A percentile compares a stretch with the other conserved stretches of the same genome.
These are phyloP conservation scores for Clavispora carvajalis DNA, from an alignment of 805 yeast species.

Conservation along the genomic window DNA sequence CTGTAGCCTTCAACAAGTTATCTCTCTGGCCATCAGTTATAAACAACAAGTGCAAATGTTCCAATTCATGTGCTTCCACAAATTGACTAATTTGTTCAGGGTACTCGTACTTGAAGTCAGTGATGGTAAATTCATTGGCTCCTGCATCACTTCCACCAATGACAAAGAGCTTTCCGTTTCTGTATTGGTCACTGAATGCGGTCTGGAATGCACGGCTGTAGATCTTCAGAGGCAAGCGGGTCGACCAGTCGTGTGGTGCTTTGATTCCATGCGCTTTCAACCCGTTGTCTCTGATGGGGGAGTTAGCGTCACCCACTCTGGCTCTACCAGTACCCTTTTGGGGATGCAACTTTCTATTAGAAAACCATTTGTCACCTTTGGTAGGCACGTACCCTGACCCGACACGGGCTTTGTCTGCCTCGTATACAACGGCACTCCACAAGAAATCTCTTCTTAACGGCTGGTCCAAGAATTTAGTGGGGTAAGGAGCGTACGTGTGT, in stretches of 20 bases:
- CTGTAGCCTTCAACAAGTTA: conserved; percentile 59
- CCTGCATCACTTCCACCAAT: conserved; percentile 48
- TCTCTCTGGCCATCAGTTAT: conserved; percentile 56
- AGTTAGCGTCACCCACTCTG: conserved; percentile 92
- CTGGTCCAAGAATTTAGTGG: conserved; percentile 58
- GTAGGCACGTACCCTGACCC: conserved; percentile 86
- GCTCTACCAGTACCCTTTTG: conserved; percentile 97
- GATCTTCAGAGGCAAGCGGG: conserved; percentile 66
- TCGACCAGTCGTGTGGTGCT: conserved; percentile 86
- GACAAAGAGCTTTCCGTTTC: conserved; percentile 64
- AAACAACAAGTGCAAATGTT: conserved; percentile 56
- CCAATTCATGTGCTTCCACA: conserved; percentile 43
- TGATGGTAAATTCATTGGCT: conserved; percentile 15
- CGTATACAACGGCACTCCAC: conserved; percentile 92
- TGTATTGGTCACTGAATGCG: conserved; percentile 78
- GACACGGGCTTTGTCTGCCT: conserved; percentile 82
- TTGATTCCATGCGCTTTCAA: conserved; percentile 83
- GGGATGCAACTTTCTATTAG: conserved; percentile 73
- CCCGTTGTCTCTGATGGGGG: conserved; percentile 88
- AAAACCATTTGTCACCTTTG: conserved; percentile 79
- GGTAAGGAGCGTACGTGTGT: conserved; percentile 66
- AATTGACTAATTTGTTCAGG: conserved; percentile 46
- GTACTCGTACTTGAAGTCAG: conserved; percentile 38
- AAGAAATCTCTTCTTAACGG: conserved; percentile 87
- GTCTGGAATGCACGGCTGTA: conserved; percentile 73